Evolutionary conservation across 140 eudicot genomes (phyloP), one percentile per base, ranked within the genome.

Genomic region (Cichorium intybus): DNA sequence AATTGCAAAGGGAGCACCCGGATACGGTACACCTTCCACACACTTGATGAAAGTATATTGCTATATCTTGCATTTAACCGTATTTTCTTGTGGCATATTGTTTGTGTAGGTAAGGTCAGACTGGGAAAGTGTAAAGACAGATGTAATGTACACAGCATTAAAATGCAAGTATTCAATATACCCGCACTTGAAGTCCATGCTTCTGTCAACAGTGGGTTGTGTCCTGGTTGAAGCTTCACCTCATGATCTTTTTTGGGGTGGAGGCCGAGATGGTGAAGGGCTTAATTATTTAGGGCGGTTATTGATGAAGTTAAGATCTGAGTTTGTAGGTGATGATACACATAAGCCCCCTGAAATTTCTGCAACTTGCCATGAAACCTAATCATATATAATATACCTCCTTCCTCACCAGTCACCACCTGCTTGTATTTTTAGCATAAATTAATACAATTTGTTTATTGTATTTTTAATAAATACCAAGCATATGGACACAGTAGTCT

Each of bases 181-280:
- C 75, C 95, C 95, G 0, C 87, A 93, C 58, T 71, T 93, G 61
- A 80, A 60, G 12, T 85, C 95, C 14, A 81, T 93, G 88, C 90
- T 93, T 57, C 67, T 83, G 34, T 79, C 89, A 11, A 92, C 96
- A 3, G 71, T 65, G 15, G 99, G 99, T 17, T 81, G 80, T 61
- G 85, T 85, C 66, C 83, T 93, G 7, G 99, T 93, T 16, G 95
- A 93, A 78, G 95, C 95, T 17, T 93, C 97, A 20, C 99, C 99
- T 24, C 99, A 93, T 63, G 99, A 93, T 82, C 92, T 85, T 12
- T 93, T 88, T 69, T 93, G 99, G 99, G 97, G 99, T 2, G 95
- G 99, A 47, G 99, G 96, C 7, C 87, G 99, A 48, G 97, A 93
- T 20, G 97, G 99, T 3, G 99, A 92, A 86, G 99, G 99, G 45